A percentile compares a stretch with the other conserved stretches of the same genome.
Conservation (phyloP, 1,139 yeast genomes). For the Casaregolazyma lundiana region DNA sequence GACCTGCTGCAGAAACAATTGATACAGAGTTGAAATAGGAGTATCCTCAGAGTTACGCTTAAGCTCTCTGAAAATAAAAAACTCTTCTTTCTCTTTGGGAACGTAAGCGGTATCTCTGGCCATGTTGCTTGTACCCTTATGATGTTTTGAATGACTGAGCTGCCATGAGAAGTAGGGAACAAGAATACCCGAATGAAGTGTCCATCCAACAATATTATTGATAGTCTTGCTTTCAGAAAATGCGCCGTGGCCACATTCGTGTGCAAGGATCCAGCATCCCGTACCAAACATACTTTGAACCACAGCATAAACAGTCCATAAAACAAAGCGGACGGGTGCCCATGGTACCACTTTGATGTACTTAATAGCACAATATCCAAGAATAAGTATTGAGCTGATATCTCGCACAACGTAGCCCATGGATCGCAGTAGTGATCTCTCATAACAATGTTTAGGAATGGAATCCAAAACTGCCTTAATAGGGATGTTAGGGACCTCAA, state of each 20-base stretch:
- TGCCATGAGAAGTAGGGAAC: constrained; percentile 91
- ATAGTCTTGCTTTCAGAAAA: constrained; percentile 65
- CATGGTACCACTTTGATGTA: constrained; percentile 51
- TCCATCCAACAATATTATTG: constrained; percentile 78
- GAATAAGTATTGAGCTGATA: constrained; percentile 45
- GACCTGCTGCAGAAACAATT: constrained; percentile 62
- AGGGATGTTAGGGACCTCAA: constrained; percentile 68
- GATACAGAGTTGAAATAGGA: constrained; percentile 57
- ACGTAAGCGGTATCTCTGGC: constrained; percentile 79
- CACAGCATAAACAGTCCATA: constrained; percentile 57
- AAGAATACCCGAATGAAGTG: constrained; percentile 67
- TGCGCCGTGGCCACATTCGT: constrained; percentile 88
- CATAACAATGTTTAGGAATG: constrained; percentile 72
- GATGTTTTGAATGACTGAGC: constrained; percentile 77
- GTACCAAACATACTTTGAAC: constrained; percentile 66
- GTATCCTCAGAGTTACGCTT: constrained; percentile 56
- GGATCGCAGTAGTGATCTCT: constrained; percentile 55
- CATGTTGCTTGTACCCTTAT: constrained; percentile 81
- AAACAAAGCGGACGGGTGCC: constrained; percentile 43
- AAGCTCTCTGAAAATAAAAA: constrained; percentile 32
- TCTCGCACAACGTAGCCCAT: constrained; percentile 64
- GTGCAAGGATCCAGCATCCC: constrained; percentile 84
- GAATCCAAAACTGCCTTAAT: constrained; percentile 68
- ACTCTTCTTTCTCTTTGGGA: constrained; percentile 61
- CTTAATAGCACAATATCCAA: constrained; percentile 51